phyloP scores from a whole-genome alignment of 2,329 filamentous ascomycete genomes.

The Mollisia scopiformis region DNA sequence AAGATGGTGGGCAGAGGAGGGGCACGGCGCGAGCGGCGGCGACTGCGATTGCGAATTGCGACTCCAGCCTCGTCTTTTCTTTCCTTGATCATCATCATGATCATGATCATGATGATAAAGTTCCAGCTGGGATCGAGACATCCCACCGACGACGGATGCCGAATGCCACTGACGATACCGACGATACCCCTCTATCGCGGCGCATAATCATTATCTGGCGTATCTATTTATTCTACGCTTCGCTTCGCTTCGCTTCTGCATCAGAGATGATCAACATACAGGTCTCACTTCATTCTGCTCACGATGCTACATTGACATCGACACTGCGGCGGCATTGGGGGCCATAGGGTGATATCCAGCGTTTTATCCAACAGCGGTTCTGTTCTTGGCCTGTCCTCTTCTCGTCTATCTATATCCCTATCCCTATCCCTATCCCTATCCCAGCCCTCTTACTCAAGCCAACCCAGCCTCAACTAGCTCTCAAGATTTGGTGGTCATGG shows the following conservation, averaged over 20 bases:
- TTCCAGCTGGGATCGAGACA: too few species aligned
- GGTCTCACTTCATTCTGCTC: too few species aligned
- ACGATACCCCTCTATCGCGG: background rate
- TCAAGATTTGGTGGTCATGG: too few species aligned
- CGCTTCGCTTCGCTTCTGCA: too few species aligned
- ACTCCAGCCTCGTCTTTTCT: background rate
- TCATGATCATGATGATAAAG: too few species aligned
- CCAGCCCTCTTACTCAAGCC: too few species aligned
- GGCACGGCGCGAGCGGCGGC: background rate
- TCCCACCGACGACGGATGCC: too few species aligned
- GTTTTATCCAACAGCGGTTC: background rate
- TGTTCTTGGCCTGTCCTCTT: background rate
- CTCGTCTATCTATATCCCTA: too few species aligned
- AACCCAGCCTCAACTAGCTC: conserved; percentile 1
- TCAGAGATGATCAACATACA: too few species aligned
- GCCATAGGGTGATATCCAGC: background rate
- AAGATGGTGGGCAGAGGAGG: background rate
- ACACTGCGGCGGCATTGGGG: background rate
- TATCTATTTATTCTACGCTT: background rate
- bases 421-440: background rate
- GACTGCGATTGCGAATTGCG: background rate
- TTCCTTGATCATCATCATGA: too few species aligned
- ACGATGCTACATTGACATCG: too few species aligned
- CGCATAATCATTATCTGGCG: background rate
- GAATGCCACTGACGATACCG: background rate